These are phyloP conservation scores for Boletellus emodensis DNA, from an alignment of 768 basidiomycete genomes.

Conservation along the genomic window DNA sequence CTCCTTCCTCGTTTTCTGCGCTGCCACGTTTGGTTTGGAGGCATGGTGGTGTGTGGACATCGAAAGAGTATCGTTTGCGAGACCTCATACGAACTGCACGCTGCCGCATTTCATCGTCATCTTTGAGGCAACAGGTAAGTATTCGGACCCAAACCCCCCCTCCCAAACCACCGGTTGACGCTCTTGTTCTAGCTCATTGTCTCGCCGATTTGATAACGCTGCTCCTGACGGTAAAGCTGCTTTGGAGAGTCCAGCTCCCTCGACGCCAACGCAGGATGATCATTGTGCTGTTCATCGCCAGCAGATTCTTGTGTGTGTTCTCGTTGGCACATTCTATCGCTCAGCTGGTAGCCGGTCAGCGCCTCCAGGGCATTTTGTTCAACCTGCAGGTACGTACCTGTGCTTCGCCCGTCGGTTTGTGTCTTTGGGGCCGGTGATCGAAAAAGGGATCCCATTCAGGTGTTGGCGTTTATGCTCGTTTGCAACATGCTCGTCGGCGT, in stretches of 20 bases:
- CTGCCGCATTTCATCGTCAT: conserved; percentile 3
- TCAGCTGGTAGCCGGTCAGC: background rate
- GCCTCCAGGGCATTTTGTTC: background rate
- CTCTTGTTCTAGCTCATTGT: conserved; percentile 2
- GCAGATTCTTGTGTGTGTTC: background rate
- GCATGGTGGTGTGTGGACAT: conserved; percentile 7
- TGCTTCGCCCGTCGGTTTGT: no score
- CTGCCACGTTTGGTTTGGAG: conserved; percentile 2
- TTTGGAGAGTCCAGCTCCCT: conserved; percentile 16
- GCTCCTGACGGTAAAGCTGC: conserved; percentile 8
- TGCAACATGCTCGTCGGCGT: conserved; percentile 1
- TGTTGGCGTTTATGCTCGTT: background rate
- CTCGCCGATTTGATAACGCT: background rate
- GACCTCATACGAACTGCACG: background rate
- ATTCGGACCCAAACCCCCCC: background rate
- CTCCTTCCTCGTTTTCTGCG: conserved; percentile 3
- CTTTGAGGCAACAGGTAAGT: conserved; percentile 6
- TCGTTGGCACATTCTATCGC: background rate
- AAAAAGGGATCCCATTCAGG: background rate
- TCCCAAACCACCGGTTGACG: background rate
- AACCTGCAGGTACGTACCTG: background rate
- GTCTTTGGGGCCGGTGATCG: background rate
- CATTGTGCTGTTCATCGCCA: background rate
- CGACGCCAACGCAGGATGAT: conserved; percentile 9
- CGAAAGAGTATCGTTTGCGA: background rate